Percentiles rank a stretch among this genome's conserved stretches.
Conservation (phyloP, 208 protist genomes). For the Leishmania tropica region DNA sequence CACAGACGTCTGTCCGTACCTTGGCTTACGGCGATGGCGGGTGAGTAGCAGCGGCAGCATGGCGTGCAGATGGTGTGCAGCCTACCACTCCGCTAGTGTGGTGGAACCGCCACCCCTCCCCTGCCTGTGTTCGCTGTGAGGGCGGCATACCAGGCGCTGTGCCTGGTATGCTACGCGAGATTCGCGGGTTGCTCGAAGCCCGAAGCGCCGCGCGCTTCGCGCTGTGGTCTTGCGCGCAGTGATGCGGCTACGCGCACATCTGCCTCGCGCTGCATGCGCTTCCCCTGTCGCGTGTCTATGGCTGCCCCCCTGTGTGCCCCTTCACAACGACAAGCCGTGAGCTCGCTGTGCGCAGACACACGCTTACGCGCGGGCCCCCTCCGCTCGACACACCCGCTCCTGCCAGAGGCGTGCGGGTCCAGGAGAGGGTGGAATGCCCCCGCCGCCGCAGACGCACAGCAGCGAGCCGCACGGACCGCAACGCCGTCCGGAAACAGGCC, state of each 20-base stretch:
- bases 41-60: neutral
- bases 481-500: neutral
- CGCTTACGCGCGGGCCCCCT: neutral
- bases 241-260: neutral
- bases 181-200: neutral
- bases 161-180: neutral
- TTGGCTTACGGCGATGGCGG: neutral
- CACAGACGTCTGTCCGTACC: neutral
- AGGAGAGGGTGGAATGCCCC: neutral
- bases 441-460: neutral
- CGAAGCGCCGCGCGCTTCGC: neutral
- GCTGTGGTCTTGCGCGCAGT: neutral
- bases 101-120: neutral
- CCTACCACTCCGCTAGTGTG: neutral
- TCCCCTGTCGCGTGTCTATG: too few relatives aligned
- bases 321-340: neutral
- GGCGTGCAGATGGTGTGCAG: neutral
- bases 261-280: neutral
- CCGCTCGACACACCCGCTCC: too few relatives aligned
- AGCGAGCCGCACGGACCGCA: neutral
- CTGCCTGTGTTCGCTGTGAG: neutral
- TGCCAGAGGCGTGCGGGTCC: too few relatives aligned
- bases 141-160: neutral
- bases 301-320: neutral
- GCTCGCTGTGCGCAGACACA: neutral